These are phyloP conservation scores for Macrotyloma uniflorum DNA, from an alignment of 306 rosid genomes.

Conservation along the genomic window DNA sequence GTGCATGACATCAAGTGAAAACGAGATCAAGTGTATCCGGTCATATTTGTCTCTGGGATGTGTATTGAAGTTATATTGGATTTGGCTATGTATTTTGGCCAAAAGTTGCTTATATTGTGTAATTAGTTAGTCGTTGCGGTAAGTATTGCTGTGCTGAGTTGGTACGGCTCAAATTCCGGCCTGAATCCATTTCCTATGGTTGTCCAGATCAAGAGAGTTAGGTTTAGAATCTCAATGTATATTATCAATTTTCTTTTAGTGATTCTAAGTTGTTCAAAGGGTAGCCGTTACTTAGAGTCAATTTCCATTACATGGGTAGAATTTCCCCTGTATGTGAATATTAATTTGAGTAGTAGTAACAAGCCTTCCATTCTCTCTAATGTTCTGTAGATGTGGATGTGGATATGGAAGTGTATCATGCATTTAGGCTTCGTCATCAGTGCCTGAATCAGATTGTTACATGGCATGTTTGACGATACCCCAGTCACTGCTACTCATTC, in stretches of 20 bases:
- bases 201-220: conserved; percentile 69
- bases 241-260: conserved; percentile 56
- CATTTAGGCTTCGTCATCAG: not conserved
- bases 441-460: not conserved
- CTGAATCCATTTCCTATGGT: conserved; percentile 49
- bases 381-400: not conserved
- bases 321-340: conserved; percentile 48
- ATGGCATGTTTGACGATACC: not conserved
- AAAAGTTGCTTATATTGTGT: conserved; percentile 46
- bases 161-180: conserved; percentile 50
- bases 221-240: conserved; percentile 78
- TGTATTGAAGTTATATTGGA: conserved; percentile 28
- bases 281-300: conserved; percentile 48
- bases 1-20: conserved; percentile 30
- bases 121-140: conserved; percentile 55
- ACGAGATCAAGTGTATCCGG: conserved; percentile 25
- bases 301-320: conserved; percentile 37
- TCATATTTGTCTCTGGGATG: conserved; percentile 34
- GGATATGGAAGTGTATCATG: no score
- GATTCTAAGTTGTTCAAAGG: conserved; percentile 50
- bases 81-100: conserved; percentile 44
- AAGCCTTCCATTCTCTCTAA: conserved; percentile 21
- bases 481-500: not conserved
- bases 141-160: conserved; percentile 54
- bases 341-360: conserved; percentile 35